Conservation (phyloP, 2,329 filamentous ascomycete species). For the Ophiostoma populinum region DNA sequence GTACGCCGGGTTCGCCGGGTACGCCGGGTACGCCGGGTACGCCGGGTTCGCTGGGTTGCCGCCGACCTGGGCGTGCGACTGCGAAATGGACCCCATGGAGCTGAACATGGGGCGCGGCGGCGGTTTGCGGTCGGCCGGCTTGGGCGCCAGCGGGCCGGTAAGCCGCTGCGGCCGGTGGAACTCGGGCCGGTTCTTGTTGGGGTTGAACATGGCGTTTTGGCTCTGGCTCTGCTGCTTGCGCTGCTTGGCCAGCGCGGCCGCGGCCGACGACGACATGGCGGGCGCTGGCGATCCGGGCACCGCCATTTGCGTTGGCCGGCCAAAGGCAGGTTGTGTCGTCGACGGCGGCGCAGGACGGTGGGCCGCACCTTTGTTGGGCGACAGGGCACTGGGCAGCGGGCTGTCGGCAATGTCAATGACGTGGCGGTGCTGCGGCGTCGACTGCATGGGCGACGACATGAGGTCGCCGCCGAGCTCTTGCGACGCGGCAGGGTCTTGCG, state of each 20-base stretch:
- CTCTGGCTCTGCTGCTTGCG: slow-evolving; percentile 29
- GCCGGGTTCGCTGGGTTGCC: no score
- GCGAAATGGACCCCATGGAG: slow-evolving; percentile 23
- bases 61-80: slow-evolving; percentile 12
- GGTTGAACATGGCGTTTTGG: slow-evolving; percentile 35
- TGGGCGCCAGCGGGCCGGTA: slow-evolving; percentile 28
- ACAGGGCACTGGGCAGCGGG: slow-evolving; percentile 8
- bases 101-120: slow-evolving; percentile 30
- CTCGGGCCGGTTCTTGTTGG: slow-evolving; percentile 32
- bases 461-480: slow-evolving; percentile 2
- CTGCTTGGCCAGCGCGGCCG: slow-evolving; percentile 24
- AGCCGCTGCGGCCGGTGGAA: slow-evolving; percentile 35
- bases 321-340: slow-evolving; percentile 16
- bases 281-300: slow-evolving; percentile 16
- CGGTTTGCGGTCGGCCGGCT: slow-evolving; percentile 29
- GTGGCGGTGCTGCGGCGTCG: slow-evolving; percentile 19
- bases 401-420: slow-evolving; percentile 17
- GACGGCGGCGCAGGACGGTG: slow-evolving; percentile 3
- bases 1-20: no score
- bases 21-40: no score
- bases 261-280: slow-evolving; percentile 9
- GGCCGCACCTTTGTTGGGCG: slow-evolving; percentile 2
- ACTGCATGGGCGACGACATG: slow-evolving; percentile 18
- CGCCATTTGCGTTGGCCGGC: slow-evolving; percentile 18
- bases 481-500: neutral